A percentile compares a stretch with the other conserved stretches of the same genome.
Evolutionary conservation across 441 rosid species (phyloP).

Genomic region (Euphorbia corollata): DNA sequence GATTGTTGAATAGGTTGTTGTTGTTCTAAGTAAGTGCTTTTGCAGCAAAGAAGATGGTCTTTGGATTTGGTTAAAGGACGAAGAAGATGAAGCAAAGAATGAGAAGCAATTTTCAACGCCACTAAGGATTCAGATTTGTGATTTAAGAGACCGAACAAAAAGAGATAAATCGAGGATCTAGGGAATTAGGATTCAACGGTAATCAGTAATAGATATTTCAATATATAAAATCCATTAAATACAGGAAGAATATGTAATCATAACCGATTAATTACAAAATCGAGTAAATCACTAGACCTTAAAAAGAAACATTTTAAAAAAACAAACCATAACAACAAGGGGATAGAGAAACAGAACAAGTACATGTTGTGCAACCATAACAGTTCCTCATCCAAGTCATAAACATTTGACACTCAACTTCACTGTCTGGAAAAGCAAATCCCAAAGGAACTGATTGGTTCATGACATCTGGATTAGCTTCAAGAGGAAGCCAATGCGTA

Average conservation of each 20-base stretch:
- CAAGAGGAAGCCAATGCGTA: slow-evolving; percentile 94
- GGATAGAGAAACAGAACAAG: slow-evolving; percentile 87
- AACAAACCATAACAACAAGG: slow-evolving; percentile 51
- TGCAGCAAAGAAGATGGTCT: slow-evolving; percentile 22
- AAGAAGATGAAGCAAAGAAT: slow-evolving; percentile 13
- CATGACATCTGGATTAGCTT: slow-evolving; percentile 91
- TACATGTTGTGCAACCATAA: slow-evolving; percentile 86
- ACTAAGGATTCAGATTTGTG: no score
- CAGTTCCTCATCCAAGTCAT: slow-evolving; percentile 79
- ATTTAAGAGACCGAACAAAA: no score
- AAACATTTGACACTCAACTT: slow-evolving; percentile 84
- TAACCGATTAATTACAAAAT: no score
- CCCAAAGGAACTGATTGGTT: slow-evolving; percentile 97
- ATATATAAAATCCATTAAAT: no score
- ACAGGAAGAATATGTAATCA: no score
- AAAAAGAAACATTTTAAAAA: slow-evolving; percentile 1
- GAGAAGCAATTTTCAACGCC: slow-evolving; percentile 55
- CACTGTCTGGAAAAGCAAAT: slow-evolving; percentile 62
- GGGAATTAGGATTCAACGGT: no score
- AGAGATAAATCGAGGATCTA: no score
- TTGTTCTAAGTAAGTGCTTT: slow-evolving; percentile 3
- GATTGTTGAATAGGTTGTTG: slow-evolving; percentile 10
- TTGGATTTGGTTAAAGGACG: slow-evolving; percentile 19
- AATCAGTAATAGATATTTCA: no score
- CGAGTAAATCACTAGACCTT: no score